Conservation (phyloP, 2,329 filamentous ascomycete genomes). For the Penicillium glabrum region DNA sequence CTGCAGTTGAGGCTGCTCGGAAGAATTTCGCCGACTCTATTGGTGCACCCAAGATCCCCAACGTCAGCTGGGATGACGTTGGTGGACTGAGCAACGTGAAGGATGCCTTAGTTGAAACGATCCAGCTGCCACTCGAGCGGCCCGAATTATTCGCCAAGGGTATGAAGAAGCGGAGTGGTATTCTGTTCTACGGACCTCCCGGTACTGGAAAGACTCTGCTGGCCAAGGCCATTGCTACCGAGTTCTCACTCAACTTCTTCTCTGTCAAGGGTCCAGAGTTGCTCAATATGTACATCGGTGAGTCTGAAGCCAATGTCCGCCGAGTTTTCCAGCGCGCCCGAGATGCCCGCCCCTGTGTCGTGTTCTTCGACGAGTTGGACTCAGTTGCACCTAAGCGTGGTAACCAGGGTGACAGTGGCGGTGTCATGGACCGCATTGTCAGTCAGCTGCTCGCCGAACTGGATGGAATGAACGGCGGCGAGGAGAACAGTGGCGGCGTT, state of each 20-base stretch:
- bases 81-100: slow-evolving; percentile 92
- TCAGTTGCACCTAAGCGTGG: slow-evolving; percentile 95
- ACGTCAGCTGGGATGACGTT: slow-evolving; percentile 94
- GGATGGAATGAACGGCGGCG: slow-evolving; percentile 95
- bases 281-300: slow-evolving; percentile 99
- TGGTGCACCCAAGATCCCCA: slow-evolving; percentile 95
- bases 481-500: slow-evolving; percentile 75
- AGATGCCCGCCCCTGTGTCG: slow-evolving; percentile 93
- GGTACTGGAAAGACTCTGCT: slow-evolving; percentile 99
- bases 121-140: slow-evolving; percentile 85
- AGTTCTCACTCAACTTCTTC: slow-evolving; percentile 99
- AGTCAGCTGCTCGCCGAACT: slow-evolving; percentile 91
- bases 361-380: slow-evolving; percentile 97
- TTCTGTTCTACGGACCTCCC: slow-evolving; percentile 96
- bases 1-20: slow-evolving; percentile 90
- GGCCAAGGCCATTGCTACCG: slow-evolving; percentile 98
- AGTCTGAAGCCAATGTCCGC: slow-evolving; percentile 98
- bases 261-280: slow-evolving; percentile 98
- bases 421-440: slow-evolving; percentile 97
- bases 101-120: slow-evolving; percentile 95
- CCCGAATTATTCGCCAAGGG: slow-evolving; percentile 95
- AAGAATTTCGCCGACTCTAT: slow-evolving; percentile 99
- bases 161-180: slow-evolving; percentile 98
- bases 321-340: slow-evolving; percentile 99
- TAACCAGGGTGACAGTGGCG: slow-evolving; percentile 94